Evolutionary conservation across 2,329 filamentous ascomycete genomes (phyloP).

Genomic region (Penicillium sp.): DNA sequence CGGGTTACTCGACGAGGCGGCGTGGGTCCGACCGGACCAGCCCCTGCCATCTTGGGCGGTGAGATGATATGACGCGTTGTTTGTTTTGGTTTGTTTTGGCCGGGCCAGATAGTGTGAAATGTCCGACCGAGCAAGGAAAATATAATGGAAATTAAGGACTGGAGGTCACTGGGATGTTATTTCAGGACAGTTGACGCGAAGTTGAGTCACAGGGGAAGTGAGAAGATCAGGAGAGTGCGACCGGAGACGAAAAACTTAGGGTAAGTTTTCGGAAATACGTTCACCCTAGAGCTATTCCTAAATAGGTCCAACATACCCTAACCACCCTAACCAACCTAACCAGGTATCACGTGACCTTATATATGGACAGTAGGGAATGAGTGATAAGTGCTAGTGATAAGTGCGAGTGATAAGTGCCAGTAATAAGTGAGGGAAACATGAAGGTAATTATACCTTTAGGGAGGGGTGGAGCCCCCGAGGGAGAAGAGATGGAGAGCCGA

Average conservation of each 20-base stretch:
- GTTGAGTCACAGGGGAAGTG: not conserved
- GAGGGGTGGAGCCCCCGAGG: too few relatives aligned
- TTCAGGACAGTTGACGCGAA: not conserved
- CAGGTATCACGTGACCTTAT: not conserved
- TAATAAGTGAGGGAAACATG: too few relatives aligned
- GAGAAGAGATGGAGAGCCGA: too few relatives aligned
- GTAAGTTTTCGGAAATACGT: not conserved
- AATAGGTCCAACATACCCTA: not conserved
- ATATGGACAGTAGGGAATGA: too few relatives aligned
- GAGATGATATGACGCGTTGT: not conserved
- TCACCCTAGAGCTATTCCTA: not conserved
- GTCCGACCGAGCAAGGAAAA: not conserved
- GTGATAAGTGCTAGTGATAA: too few relatives aligned
- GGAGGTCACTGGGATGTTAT: not conserved
- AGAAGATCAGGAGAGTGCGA: not conserved
- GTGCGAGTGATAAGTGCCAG: too few relatives aligned
- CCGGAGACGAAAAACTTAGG: not conserved
- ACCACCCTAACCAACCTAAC: not conserved
- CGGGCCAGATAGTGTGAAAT: not conserved
- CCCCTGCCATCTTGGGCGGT: conserved; percentile 8
- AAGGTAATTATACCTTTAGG: too few relatives aligned
- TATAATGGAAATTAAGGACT: too few relatives aligned
- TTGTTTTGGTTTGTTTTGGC: not conserved
- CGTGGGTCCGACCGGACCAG: not conserved
- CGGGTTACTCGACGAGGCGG: conserved; percentile 31